Evolutionary conservation across 2,329 filamentous ascomycete species (phyloP).

Genomic region (Blastomyces emzantsi): DNA sequence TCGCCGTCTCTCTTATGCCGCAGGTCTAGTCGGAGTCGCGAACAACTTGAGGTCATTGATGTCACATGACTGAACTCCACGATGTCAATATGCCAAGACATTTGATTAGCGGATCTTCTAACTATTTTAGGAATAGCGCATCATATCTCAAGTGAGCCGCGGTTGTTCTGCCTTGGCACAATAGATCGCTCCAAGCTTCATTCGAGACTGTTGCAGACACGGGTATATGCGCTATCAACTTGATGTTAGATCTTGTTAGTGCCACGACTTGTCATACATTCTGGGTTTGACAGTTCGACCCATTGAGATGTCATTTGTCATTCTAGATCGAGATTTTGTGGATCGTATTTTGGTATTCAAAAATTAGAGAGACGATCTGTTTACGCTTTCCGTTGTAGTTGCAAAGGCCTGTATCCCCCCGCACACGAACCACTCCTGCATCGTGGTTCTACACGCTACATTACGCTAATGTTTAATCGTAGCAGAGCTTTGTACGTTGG

Average conservation of each 20-base stretch:
- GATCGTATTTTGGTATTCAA: background rate
- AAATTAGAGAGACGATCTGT: background rate
- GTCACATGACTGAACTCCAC: background rate
- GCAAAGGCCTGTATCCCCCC: background rate
- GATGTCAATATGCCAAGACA: no score
- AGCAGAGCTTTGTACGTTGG: background rate
- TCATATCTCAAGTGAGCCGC: no score
- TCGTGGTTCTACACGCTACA: background rate
- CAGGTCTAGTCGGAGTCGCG: background rate
- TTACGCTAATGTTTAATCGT: background rate
- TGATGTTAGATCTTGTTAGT: background rate
- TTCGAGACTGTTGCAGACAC: background rate
- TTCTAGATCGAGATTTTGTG: background rate
- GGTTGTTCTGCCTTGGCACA: background rate
- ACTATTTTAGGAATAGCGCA: no score
- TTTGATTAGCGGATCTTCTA: no score
- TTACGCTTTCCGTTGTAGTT: background rate
- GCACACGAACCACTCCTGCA: background rate
- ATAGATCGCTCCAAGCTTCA: background rate
- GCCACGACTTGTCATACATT: background rate
- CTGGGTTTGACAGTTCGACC: background rate
- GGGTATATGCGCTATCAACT: no score
- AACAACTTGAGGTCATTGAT: background rate
- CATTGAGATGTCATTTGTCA: background rate
- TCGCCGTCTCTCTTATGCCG: background rate